These are phyloP conservation scores for Chlorella sp. DNA, from an alignment of 139 green algal species.

Conservation along the genomic window DNA sequence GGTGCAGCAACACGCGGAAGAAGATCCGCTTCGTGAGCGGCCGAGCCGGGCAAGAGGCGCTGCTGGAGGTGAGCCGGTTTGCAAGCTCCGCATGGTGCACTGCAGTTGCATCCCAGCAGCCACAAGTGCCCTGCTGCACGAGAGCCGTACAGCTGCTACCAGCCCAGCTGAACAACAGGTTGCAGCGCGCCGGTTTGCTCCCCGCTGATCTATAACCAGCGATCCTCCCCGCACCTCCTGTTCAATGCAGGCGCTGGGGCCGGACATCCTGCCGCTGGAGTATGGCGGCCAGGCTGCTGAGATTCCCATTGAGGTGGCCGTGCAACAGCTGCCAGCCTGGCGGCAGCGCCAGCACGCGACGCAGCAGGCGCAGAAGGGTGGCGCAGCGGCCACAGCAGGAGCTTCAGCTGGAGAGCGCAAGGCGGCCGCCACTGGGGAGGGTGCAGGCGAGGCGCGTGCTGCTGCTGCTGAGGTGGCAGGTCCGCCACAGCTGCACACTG, in stretches of 20 bases:
- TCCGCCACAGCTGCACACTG: no score
- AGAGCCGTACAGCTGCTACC: not conserved
- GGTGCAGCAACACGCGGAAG: slow-evolving; percentile 17
- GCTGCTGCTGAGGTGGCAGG: no score
- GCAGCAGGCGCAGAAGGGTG: not conserved
- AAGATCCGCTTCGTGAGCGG: slow-evolving; percentile 24
- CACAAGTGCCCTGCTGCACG: no score
- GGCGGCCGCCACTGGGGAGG: no score
- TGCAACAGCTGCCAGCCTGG: slow-evolving; percentile 3
- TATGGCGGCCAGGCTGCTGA: slow-evolving; percentile 14
- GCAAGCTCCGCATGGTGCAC: no score
- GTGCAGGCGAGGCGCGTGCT: no score
- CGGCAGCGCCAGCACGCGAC: not conserved
- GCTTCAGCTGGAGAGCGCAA: no score
- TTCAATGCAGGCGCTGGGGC: slow-evolving; percentile 4
- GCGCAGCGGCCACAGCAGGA: no score
- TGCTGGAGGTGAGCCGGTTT: not conserved
- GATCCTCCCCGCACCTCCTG: not conserved
- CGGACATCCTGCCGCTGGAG: not conserved
- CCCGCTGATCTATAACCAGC: not conserved
- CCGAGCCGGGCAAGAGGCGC: not conserved
- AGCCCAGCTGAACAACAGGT: not conserved
- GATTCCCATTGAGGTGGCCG: not conserved
- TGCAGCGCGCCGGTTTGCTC: not conserved
- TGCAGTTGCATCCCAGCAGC: no score